Evolutionary conservation across 495 filamentous ascomycete genomes (phyloP).

Genomic region (Beverwykella pulmonaria): DNA sequence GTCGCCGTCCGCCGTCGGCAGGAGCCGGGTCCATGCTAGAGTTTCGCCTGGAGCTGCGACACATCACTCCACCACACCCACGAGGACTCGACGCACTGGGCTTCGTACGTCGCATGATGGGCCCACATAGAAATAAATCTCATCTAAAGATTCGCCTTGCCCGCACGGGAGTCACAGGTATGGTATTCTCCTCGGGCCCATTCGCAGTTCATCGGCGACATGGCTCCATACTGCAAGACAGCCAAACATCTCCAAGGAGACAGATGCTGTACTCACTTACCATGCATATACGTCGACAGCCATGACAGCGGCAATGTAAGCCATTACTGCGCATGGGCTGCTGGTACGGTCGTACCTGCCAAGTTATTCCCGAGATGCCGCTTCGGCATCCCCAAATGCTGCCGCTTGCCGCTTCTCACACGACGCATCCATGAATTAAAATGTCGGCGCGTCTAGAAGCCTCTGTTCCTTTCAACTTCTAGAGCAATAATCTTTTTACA

Average conservation of each 20-base stretch:
- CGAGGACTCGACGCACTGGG: not conserved
- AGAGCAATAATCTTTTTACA: not conserved
- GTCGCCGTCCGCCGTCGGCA: not conserved
- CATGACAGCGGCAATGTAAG: not conserved
- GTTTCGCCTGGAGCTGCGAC: not conserved
- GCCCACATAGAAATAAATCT: not conserved
- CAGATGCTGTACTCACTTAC: not conserved
- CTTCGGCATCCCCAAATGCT: slow-evolving; percentile 2
- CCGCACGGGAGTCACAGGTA: no score
- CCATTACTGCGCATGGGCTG: not conserved
- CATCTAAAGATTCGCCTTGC: not conserved
- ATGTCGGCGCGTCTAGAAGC: not conserved
- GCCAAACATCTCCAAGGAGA: no score
- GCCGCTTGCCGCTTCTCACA: not conserved
- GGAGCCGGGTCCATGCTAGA: not conserved
- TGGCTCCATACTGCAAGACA: no score
- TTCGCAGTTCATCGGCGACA: not conserved
- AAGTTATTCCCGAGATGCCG: not conserved
- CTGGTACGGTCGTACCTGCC: not conserved
- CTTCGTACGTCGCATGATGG: not conserved
- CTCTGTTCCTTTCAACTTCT: not conserved
- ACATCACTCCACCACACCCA: not conserved
- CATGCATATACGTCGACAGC: not conserved
- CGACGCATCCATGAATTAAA: not conserved
- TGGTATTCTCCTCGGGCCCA: no score